Percentiles rank a stretch among this genome's conserved stretches.
Evolutionary conservation across 257 asterid genomes (phyloP).

Genomic region (Buddleja alternifolia): DNA sequence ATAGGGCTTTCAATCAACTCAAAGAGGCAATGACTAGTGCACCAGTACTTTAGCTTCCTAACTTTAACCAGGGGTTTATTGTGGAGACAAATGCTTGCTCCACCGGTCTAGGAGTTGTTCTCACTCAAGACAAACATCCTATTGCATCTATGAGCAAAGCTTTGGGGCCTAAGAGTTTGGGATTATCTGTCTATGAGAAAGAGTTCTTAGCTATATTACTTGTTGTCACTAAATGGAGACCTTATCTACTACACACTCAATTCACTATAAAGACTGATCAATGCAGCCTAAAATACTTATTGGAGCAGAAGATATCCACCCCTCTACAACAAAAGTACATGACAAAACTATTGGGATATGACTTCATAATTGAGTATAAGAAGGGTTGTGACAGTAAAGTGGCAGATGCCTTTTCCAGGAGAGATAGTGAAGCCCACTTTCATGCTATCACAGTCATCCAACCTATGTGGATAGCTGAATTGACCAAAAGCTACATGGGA

Average conservation of each 20-base stretch:
- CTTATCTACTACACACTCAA: background rate
- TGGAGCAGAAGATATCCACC: background rate
- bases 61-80: background rate
- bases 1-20: background rate
- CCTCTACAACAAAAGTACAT: background rate
- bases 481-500: too few species aligned
- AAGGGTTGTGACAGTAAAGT: background rate
- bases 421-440: too few species aligned
- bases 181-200: background rate
- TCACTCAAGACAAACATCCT: background rate
- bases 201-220: background rate
- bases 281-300: background rate
- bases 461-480: too few species aligned
- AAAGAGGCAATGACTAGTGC: background rate
- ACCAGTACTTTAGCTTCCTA: background rate
- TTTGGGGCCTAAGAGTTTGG: too few species aligned
- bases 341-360: background rate
- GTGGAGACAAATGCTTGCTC: background rate
- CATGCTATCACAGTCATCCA: too few species aligned
- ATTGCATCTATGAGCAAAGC: background rate
- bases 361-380: background rate
- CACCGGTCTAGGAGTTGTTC: background rate
- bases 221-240: background rate
- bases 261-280: slow-evolving; percentile 13
- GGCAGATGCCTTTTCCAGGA: background rate